Percentiles rank a stretch among this genome's conserved stretches.
Evolutionary conservation across 768 basidiomycete species (phyloP).

Genomic region (Kwoniella bestiolae): DNA sequence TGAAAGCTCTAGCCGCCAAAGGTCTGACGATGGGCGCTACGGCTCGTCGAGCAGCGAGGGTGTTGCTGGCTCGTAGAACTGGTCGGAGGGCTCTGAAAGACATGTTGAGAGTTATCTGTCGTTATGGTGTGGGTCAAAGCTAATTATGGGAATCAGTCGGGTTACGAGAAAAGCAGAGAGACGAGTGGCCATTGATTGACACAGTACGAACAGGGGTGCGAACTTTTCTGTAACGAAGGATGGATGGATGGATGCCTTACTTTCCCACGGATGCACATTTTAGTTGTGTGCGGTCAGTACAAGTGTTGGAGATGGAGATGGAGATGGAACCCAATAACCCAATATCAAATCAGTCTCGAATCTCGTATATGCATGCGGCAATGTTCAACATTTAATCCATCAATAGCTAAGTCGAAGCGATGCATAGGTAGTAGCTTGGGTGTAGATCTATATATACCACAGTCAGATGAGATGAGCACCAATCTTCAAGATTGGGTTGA

Average conservation of each 20-base stretch:
- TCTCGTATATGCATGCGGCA: too few relatives aligned
- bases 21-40: constrained; percentile 11
- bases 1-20: constrained; percentile 31
- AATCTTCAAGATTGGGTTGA: constrained; percentile 50
- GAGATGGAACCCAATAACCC: constrained; percentile 3
- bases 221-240: too few relatives aligned
- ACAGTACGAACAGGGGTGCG: too few relatives aligned
- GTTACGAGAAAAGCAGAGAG: background rate
- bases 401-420: background rate
- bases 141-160: too few relatives aligned
- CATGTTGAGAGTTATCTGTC: constrained; percentile 21
- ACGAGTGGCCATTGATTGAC: background rate
- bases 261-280: constrained; percentile 1
- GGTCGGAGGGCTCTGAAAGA: constrained; percentile 29
- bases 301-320: background rate
- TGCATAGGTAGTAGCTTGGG: background rate
- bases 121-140: too few relatives aligned
- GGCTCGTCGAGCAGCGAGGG: constrained; percentile 24
- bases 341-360: too few relatives aligned
- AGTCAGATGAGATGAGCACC: constrained; percentile 38
- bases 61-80: constrained; percentile 14
- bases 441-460: too few relatives aligned
- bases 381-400: too few relatives aligned
- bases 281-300: background rate
- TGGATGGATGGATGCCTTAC: too few relatives aligned